phyloP scores from a whole-genome alignment of 352 stramenopile species.

The Pythium plurisporium region DNA sequence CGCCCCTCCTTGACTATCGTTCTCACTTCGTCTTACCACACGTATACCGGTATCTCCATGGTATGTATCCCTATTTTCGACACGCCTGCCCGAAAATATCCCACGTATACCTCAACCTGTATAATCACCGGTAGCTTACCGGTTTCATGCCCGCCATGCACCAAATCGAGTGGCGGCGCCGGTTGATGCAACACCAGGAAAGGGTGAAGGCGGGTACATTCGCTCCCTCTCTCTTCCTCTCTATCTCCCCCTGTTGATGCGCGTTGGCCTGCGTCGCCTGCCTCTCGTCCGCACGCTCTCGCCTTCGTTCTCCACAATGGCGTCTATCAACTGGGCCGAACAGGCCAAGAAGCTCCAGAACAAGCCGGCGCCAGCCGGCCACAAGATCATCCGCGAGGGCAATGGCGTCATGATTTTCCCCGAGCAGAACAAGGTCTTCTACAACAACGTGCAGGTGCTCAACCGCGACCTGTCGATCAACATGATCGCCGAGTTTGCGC shows the following conservation, averaged over 20 bases:
- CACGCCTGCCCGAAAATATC: neutral
- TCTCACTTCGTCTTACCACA: constrained; percentile 8
- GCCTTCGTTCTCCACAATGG: constrained; percentile 24
- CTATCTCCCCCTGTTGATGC: constrained; percentile 13
- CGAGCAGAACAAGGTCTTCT: constrained; percentile 90
- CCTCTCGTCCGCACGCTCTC: neutral
- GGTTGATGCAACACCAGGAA: constrained; percentile 8
- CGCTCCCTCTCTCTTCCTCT: neutral
- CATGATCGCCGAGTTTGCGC: constrained; percentile 97
- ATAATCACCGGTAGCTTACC: neutral
- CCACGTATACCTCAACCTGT: no score
- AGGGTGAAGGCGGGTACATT: constrained; percentile 5
- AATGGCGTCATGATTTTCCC: constrained; percentile 90
- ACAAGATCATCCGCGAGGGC: constrained; percentile 89
- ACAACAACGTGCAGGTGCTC: constrained; percentile 94
- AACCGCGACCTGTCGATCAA: constrained; percentile 99
- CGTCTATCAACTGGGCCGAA: constrained; percentile 47
- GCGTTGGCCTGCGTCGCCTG: constrained; percentile 6
- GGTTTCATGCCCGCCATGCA: neutral
- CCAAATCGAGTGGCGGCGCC: constrained; percentile 25
- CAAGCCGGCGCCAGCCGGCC: constrained; percentile 50
- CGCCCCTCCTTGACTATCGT: neutral
- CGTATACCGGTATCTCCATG: constrained; percentile 6
- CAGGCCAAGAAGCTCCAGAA: constrained; percentile 58
- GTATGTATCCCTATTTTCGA: neutral